Evolutionary conservation across 257 asterid species (phyloP), one percentile per base, ranked within the genome.

Genomic region (Salvia hispanica): DNA sequence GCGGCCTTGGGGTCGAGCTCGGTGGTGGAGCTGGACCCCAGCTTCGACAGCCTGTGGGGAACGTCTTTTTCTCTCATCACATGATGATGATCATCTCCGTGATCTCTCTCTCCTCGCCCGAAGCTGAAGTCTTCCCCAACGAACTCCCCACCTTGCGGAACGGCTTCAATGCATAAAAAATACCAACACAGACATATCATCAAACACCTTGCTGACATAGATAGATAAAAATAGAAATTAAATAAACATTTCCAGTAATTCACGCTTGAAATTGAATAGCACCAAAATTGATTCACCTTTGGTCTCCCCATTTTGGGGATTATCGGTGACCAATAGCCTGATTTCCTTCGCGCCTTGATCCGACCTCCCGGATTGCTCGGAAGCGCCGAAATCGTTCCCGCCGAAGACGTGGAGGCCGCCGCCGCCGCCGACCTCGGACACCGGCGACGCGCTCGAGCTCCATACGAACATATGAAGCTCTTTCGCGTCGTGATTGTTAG

Each of bases 401-500:
- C 85, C 78, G 15, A 80, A 80, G 74, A 83, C 88, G 65, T 78
- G 86, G 9, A 78, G 50, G 39, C 77, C 77, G 52, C 76, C 82
- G 52, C 76, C 82, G 2, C 81, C 82, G 6, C 75, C 81, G 28
- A 79, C 81, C 70, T 92, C 98, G 2, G 96, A 89, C 55, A 87
- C 96, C 16, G 98, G 98, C 2, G 96, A 89, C 12, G 94, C 93
- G 78, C 95, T 92, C 0, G 96, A 89, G 74, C 96, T 92, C 98
- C 98, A 92, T 6, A 92, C 98, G 39, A 92, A 92, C 98, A 92
- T 92, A 76, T 92, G 98, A 12, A 92, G 95, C 78, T 92, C 98
- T 60, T 92, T 89, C 0, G 96, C 88, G 46, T 91, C 96, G 54
- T 82, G 86, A 67, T 73, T 85, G 67, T 77, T 87, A 4, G 76